Evolutionary conservation across 2,329 filamentous ascomycete species (phyloP).

Genomic region (Leptographium radiaticola): DNA sequence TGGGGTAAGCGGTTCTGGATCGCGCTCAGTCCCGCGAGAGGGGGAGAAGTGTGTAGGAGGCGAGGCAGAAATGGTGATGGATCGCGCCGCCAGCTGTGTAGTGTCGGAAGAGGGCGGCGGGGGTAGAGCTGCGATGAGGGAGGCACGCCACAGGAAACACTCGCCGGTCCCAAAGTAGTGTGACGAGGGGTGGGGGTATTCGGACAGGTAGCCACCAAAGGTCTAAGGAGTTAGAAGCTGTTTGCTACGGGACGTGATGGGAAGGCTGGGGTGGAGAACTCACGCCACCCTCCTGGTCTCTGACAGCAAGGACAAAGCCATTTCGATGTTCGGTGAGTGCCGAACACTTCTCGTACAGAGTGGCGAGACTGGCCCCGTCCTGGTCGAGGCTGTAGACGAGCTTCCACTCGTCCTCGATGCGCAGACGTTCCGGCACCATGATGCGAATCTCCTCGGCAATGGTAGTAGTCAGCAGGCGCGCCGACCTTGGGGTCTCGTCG

Average conservation of each 20-base stretch:
- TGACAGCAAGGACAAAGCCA: constrained; percentile 81
- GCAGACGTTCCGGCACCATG: constrained; percentile 72
- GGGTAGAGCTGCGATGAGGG: constrained; percentile 51
- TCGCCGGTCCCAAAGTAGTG: constrained; percentile 95
- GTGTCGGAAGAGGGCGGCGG: constrained; percentile 52
- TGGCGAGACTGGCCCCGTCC: constrained; percentile 76
- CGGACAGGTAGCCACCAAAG: constrained; percentile 90
- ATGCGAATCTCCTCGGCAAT: constrained; percentile 89
- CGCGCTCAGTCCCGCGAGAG: not conserved
- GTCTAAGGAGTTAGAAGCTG: constrained; percentile 33
- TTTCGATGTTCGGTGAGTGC: constrained; percentile 55
- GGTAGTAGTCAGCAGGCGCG: constrained; percentile 54
- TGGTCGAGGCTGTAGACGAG: constrained; percentile 83
- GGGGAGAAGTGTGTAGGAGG: constrained; percentile 7
- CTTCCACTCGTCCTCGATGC: constrained; percentile 77
- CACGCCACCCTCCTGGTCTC: constrained; percentile 64
- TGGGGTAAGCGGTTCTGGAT: constrained; percentile 9
- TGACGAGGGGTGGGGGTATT: constrained; percentile 65
- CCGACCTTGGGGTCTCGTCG: constrained; percentile 42
- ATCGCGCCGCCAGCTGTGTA: constrained; percentile 28
- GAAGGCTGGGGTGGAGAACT: too few relatives aligned
- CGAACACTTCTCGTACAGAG: constrained; percentile 70
- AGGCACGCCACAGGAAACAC: constrained; percentile 81
- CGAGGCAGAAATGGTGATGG: constrained; percentile 24
- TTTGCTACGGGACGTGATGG: not conserved